Evolutionary conservation across 176 grass and related monocot species (phyloP).

Genomic region (Aegilops longissima): DNA sequence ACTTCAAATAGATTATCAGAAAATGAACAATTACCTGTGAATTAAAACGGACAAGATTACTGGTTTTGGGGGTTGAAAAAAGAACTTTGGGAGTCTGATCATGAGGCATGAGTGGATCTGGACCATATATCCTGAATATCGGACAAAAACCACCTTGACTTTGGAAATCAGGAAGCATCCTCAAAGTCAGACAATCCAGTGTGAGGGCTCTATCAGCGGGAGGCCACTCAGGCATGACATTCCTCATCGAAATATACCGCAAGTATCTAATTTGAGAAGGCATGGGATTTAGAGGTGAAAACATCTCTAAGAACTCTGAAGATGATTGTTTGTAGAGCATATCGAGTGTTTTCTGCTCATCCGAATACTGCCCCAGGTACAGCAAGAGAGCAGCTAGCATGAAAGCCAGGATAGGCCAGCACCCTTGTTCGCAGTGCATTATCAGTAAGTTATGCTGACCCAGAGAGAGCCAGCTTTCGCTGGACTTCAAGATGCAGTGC

Average conservation of each 20-base stretch:
- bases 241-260: constrained; percentile 76
- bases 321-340: constrained; percentile 93
- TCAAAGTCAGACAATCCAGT: constrained; percentile 77
- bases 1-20: not conserved
- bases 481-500: constrained; percentile 79
- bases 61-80: constrained; percentile 83
- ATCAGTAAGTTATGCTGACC: constrained; percentile 62
- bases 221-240: constrained; percentile 85
- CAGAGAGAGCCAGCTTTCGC: constrained; percentile 82
- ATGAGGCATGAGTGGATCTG: constrained; percentile 66
- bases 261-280: constrained; percentile 95
- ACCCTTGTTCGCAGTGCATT: constrained; percentile 81
- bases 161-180: constrained; percentile 75
- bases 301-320: constrained; percentile 62
- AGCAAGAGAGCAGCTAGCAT: constrained; percentile 83
- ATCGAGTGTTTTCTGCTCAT: constrained; percentile 83
- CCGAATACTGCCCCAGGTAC: constrained; percentile 75
- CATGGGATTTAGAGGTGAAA: constrained; percentile 72
- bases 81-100: constrained; percentile 79
- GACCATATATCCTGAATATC: constrained; percentile 88
- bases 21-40: constrained; percentile 60
- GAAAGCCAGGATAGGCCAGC: constrained; percentile 87
- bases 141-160: constrained; percentile 69
- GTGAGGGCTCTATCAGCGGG: constrained; percentile 71
- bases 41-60: constrained; percentile 61